Evolutionary conservation across 2,329 filamentous ascomycete species (phyloP).

Genomic region (Ceratocystiopsis brevicomis): DNA sequence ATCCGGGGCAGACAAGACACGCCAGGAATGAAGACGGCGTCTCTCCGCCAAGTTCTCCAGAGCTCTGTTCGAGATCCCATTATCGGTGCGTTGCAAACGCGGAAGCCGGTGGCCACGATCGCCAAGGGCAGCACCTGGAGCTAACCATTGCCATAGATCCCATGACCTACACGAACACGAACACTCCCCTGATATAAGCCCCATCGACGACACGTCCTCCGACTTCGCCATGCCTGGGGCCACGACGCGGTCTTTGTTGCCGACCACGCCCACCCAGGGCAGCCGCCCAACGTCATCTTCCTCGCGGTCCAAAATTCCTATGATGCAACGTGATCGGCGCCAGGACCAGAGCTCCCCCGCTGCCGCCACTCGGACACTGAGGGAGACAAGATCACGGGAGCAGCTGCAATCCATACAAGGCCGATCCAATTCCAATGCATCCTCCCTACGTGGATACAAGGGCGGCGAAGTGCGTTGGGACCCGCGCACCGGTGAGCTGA

Average conservation of each 20-base stretch:
- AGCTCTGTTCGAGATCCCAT: slow-evolving; percentile 15
- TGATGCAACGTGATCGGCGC: slow-evolving; percentile 31
- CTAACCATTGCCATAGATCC: not conserved
- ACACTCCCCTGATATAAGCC: slow-evolving; percentile 10
- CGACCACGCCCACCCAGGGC: not conserved
- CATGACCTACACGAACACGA: slow-evolving; percentile 1
- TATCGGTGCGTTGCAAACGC: no score
- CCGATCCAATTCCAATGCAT: slow-evolving; percentile 5
- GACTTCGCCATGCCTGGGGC: slow-evolving; percentile 7
- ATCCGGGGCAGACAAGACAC: slow-evolving; percentile 3
- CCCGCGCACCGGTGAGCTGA: slow-evolving; percentile 46
- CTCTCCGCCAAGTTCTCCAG: slow-evolving; percentile 39
- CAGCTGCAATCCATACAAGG: slow-evolving; percentile 13
- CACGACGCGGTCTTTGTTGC: slow-evolving; percentile 2
- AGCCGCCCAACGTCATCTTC: slow-evolving; percentile 1
- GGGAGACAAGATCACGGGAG: slow-evolving; percentile 21
- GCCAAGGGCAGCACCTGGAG: not conserved
- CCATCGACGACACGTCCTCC: slow-evolving; percentile 25
- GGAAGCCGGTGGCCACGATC: not conserved
- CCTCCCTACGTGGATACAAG: slow-evolving; percentile 10
- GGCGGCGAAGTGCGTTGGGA: slow-evolving; percentile 38
- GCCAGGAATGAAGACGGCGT: slow-evolving; percentile 18
- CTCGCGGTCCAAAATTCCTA: slow-evolving; percentile 24
- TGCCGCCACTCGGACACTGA: slow-evolving; percentile 16
- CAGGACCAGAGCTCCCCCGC: slow-evolving; percentile 21